Conservation (phyloP, 495 filamentous ascomycete genomes). For the Patellaria atrata region DNA sequence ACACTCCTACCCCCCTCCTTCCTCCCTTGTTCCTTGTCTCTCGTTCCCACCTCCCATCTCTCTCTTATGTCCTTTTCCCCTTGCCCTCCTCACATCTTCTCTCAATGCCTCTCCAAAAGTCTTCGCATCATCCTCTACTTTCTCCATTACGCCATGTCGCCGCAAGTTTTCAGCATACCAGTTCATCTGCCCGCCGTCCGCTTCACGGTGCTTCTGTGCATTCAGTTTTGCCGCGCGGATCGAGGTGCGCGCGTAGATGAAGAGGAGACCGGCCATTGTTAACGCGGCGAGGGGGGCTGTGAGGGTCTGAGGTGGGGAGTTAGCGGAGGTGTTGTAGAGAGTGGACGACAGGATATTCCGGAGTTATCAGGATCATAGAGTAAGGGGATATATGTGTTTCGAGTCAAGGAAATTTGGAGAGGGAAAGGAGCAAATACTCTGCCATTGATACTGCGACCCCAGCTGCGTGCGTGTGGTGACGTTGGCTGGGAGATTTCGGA, state of each 20-base stretch:
- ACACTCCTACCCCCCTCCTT: too few species aligned
- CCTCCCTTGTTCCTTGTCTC: too few species aligned
- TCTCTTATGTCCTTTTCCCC: conserved; percentile 1
- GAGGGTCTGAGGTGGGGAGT: conserved; percentile 15
- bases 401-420: neutral
- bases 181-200: conserved; percentile 26
- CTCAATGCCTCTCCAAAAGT: conserved; percentile 18
- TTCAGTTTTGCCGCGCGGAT: conserved; percentile 32
- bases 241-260: conserved; percentile 31
- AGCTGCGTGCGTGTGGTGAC: conserved; percentile 8
- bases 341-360: too few species aligned
- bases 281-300: conserved; percentile 30
- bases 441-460: conserved; percentile 16
- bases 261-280: conserved; percentile 34
- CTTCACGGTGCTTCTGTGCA: conserved; percentile 27
- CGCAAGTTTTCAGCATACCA: conserved; percentile 24
- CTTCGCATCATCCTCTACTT: conserved; percentile 17
- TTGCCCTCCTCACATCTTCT: conserved; percentile 5
- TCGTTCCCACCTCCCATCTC: too few species aligned
- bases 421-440: conserved; percentile 7
- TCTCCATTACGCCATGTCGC: conserved; percentile 24
- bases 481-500: conserved; percentile 19
- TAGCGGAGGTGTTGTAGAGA: conserved; percentile 1
- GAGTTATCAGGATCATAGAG: too few species aligned
- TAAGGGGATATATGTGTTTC: neutral